Evolutionary conservation across 2,329 filamentous ascomycete genomes (phyloP).

Genomic region (Fusarium pseudocircinatum): DNA sequence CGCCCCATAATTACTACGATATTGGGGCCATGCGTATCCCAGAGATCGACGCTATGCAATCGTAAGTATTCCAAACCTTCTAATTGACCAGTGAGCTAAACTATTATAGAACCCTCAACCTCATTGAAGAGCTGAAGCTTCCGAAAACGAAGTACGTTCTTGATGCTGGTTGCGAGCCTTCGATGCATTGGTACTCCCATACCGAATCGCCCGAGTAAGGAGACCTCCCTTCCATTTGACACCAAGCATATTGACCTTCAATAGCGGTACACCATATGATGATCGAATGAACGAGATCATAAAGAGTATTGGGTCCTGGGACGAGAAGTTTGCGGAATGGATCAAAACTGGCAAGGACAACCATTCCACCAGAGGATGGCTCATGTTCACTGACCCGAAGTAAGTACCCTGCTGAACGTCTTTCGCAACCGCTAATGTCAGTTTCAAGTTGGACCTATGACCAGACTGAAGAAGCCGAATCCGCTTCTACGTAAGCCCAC

Average conservation of each 20-base stretch:
- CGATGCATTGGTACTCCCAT: conserved; percentile 9
- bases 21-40: conserved; percentile 31
- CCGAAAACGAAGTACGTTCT: neutral
- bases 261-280: neutral
- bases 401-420: accelerated
- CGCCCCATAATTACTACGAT: conserved; percentile 27
- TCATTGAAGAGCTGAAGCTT: neutral
- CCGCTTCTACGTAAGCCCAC: neutral
- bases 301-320: neutral
- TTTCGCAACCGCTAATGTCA: accelerated
- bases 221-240: accelerated
- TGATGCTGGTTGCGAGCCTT: neutral
- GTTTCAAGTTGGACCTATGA: neutral
- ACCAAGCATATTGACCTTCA: accelerated
- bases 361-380: conserved; percentile 14
- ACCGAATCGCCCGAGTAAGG: neutral
- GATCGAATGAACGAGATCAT: neutral
- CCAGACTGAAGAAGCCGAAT: conserved; percentile 4
- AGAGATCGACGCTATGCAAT: conserved; percentile 16
- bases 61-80: neutral
- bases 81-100: accelerated
- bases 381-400: conserved; percentile 1
- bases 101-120: neutral
- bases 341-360: neutral
- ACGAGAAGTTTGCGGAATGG: neutral